phyloP scores from a whole-genome alignment of 441 rosid genomes.

The Gossypium armourianum region DNA sequence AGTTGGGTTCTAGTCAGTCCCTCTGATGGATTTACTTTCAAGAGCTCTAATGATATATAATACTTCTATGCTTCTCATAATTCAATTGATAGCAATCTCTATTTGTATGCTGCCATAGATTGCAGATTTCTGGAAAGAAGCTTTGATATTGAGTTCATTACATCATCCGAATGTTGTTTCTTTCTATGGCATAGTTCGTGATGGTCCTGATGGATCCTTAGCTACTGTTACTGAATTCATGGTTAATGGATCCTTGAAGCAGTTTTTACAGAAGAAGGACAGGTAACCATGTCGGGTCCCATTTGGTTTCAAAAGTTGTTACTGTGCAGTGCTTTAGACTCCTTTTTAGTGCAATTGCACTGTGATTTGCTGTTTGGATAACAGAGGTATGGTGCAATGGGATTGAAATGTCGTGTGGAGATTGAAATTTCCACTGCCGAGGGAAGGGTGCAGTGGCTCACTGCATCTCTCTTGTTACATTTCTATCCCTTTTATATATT shows the following conservation, averaged over 20 bases:
- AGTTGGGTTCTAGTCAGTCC: not conserved
- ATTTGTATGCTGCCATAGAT: slow-evolving; percentile 44
- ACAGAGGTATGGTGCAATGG: too few species aligned
- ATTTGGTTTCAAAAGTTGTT: too few species aligned
- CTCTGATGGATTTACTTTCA: not conserved
- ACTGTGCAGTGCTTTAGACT: too few species aligned
- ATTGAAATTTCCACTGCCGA: too few species aligned
- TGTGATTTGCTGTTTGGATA: too few species aligned
- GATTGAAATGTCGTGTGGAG: too few species aligned
- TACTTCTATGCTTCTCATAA: slow-evolving; percentile 1
- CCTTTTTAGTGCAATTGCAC: too few species aligned
- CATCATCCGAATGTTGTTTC: slow-evolving; percentile 98
- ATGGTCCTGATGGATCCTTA: slow-evolving; percentile 90
- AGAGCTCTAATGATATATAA: slow-evolving; percentile 1
- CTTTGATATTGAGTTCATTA: slow-evolving; percentile 75
- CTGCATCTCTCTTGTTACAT: too few species aligned
- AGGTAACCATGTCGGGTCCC: slow-evolving; percentile 36
- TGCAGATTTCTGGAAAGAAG: slow-evolving; percentile 97
- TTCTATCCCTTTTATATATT: too few species aligned
- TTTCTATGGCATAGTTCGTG: slow-evolving; percentile 95
- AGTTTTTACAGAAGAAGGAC: slow-evolving; percentile 91
- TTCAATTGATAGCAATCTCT: slow-evolving; percentile 11
- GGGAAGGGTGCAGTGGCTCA: too few species aligned
- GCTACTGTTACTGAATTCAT: slow-evolving; percentile 95
- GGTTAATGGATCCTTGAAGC: slow-evolving; percentile 96